Conservation (phyloP, 106 monocot genomes). For the Dactylorhiza incarnata region DNA sequence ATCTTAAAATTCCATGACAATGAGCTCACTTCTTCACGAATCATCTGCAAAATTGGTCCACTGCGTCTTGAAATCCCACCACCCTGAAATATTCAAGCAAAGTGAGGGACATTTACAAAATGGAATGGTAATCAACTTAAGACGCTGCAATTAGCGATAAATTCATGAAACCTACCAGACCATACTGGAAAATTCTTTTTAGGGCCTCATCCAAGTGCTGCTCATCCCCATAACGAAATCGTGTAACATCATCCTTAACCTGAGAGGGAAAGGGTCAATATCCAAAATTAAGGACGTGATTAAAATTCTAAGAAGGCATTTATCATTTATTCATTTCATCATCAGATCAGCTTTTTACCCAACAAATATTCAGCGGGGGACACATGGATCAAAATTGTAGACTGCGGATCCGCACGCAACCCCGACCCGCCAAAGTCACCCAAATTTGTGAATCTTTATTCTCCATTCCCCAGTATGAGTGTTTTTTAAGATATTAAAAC, state of each 20-base stretch:
- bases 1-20: not conserved
- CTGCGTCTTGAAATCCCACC: conserved; percentile 81
- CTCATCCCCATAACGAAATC: conserved; percentile 97
- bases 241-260: conserved; percentile 93
- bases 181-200: conserved; percentile 96
- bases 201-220: conserved; percentile 99
- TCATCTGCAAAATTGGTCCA: conserved; percentile 69
- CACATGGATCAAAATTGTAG: too few relatives aligned
- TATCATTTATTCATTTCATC: not conserved
- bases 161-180: conserved; percentile 43
- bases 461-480: not conserved
- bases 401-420: too few relatives aligned
- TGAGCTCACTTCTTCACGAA: conserved; percentile 88
- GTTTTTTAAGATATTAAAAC: not conserved
- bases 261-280: conserved; percentile 10
- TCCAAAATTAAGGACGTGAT: not conserved
- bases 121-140: not conserved
- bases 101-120: not conserved
- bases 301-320: too few relatives aligned
- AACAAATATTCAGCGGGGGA: not conserved
- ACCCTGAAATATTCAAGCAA: conserved; percentile 38
- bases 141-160: not conserved
- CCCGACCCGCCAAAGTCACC: too few relatives aligned
- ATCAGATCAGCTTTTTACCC: not conserved
- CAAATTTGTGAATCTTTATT: not conserved